Evolutionary conservation across 257 asterid species (phyloP).

Genomic region (Salvia splendens): DNA sequence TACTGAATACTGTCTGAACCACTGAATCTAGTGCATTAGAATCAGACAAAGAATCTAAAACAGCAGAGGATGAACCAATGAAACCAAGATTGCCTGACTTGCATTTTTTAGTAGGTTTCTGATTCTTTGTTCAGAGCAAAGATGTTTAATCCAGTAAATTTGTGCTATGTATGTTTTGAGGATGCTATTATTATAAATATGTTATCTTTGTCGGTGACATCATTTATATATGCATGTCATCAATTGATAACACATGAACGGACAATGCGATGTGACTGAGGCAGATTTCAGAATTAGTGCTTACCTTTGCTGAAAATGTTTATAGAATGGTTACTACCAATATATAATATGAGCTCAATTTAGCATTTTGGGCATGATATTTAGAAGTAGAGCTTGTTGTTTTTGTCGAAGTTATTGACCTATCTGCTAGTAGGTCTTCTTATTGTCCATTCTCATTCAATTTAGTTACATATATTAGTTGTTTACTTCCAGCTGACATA

Average conservation of each 20-base stretch:
- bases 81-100: neutral
- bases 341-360: neutral
- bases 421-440: slow-evolving; percentile 18
- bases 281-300: neutral
- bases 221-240: neutral
- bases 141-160: neutral
- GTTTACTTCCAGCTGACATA: slow-evolving; percentile 27
- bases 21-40: no score
- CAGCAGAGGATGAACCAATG: neutral
- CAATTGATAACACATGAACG: neutral
- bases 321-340: neutral
- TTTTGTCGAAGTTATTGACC: slow-evolving; percentile 11
- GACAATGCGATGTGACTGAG: neutral
- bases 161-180: neutral
- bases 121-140: neutral
- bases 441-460: neutral
- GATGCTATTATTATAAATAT: neutral
- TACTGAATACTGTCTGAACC: no score
- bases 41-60: neutral
- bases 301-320: neutral
- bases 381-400: neutral
- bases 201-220: neutral
- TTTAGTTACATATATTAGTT: neutral
- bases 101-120: neutral
- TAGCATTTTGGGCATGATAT: slow-evolving; percentile 15